Percentiles rank a stretch among this genome's conserved stretches.
Evolutionary conservation across 768 basidiomycete species (phyloP).

Genomic region (Tricholoma saponaceum): DNA sequence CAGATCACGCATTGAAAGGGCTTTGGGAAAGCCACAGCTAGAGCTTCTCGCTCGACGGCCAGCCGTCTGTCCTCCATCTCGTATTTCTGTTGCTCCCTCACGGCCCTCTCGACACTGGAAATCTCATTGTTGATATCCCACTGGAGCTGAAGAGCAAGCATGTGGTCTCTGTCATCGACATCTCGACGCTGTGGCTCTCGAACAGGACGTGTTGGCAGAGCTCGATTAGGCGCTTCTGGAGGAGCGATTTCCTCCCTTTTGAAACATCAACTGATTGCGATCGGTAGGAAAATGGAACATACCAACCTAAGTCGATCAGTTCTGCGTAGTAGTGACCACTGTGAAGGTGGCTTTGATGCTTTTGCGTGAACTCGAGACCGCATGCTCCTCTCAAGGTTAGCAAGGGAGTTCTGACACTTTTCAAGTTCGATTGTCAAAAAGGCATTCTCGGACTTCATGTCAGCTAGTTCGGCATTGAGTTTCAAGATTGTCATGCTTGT

Average conservation of each 20-base stretch:
- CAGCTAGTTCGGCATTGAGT: conserved; percentile 35
- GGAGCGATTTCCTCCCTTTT: not conserved
- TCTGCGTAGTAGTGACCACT: not conserved
- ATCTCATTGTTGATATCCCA: not conserved
- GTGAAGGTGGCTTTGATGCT: not conserved
- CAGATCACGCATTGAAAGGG: conserved; percentile 55
- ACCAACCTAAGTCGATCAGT: not conserved
- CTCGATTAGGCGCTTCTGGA: not conserved
- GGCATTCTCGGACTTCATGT: conserved; percentile 28
- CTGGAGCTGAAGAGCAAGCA: not conserved
- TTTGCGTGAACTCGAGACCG: not conserved
- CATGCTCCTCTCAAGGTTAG: not conserved
- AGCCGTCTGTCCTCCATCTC: conserved; percentile 35
- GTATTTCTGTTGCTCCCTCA: conserved; percentile 32
- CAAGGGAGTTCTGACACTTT: not conserved
- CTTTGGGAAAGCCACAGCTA: conserved; percentile 20
- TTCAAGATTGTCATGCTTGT: conserved; percentile 46
- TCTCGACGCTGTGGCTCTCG: not conserved
- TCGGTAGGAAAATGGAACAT: not conserved
- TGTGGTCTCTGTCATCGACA: not conserved
- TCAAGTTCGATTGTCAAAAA: conserved; percentile 2
- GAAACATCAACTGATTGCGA: not conserved
- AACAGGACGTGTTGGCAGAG: not conserved
- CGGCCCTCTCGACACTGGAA: conserved; percentile 17
- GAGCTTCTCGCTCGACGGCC: conserved; percentile 24